Conservation (phyloP, 176 grass and related monocot species). For the Aegilops speltoides region DNA sequence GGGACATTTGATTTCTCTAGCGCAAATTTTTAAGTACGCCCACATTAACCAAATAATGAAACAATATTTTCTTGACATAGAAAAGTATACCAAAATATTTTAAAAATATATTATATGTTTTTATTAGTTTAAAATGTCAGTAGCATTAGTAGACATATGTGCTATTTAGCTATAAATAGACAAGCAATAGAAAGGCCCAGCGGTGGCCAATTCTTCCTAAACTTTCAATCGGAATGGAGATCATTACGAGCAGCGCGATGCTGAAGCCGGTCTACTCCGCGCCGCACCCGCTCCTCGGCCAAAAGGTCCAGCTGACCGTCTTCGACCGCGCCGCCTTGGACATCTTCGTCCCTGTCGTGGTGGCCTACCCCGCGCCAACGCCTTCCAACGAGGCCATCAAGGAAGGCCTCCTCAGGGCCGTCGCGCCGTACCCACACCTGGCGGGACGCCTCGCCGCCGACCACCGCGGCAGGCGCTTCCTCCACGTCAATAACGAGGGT, state of each 20-base stretch:
- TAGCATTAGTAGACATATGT: too few relatives aligned
- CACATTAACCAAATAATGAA: too few relatives aligned
- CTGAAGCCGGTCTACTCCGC: background rate
- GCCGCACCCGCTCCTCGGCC: background rate
- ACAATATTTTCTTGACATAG: too few relatives aligned
- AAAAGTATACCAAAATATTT: too few relatives aligned
- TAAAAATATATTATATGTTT: too few relatives aligned
- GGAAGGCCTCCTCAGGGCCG: constrained; percentile 7
- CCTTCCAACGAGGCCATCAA: constrained; percentile 37
- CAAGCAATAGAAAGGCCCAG: too few relatives aligned
- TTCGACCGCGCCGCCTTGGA: constrained; percentile 36
- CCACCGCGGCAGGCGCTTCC: background rate
- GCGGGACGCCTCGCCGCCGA: background rate
- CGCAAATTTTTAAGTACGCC: too few relatives aligned
- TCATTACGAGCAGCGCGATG: background rate
- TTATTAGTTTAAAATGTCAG: too few relatives aligned
- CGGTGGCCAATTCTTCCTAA: too few relatives aligned
- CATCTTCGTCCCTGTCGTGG: constrained; percentile 25
- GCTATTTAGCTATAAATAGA: too few relatives aligned
- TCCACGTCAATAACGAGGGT: constrained; percentile 14
- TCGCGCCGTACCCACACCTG: constrained; percentile 15
- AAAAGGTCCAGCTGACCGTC: constrained; percentile 25
- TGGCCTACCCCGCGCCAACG: constrained; percentile 26
- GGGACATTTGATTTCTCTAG: too few relatives aligned
- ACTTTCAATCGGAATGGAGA: background rate